Percentiles rank a stretch among this genome's conserved stretches.
phyloP scores from a whole-genome alignment of 140 eudicot species.

The Erigeron philadelphicus region DNA sequence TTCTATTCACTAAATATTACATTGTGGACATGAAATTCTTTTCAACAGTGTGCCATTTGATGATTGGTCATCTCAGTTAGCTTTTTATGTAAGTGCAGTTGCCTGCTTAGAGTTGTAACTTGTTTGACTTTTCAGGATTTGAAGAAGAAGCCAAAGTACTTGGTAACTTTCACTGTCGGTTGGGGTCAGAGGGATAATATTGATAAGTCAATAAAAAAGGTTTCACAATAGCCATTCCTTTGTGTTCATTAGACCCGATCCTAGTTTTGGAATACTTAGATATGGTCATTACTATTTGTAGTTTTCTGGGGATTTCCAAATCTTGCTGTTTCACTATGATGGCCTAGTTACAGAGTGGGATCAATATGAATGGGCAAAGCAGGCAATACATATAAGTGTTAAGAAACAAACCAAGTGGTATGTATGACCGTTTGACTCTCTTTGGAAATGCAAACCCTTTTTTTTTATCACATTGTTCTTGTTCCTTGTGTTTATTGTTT shows the following conservation, averaged over 20 bases:
- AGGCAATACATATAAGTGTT: slow-evolving; percentile 71
- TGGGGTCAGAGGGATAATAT: slow-evolving; percentile 76
- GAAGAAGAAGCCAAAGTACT: slow-evolving; percentile 76
- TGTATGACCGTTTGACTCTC: slow-evolving; percentile 13
- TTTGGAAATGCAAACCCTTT: not conserved
- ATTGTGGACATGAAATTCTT: not conserved
- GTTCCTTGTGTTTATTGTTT: slow-evolving; percentile 1
- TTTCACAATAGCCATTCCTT: slow-evolving; percentile 18
- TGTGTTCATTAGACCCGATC: slow-evolving; percentile 9
- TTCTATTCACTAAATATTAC: not conserved
- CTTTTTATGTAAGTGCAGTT: slow-evolving; percentile 2
- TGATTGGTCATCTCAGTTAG: not conserved
- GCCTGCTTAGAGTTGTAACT: slow-evolving; percentile 11
- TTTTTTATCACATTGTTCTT: not conserved
- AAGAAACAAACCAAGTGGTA: slow-evolving; percentile 91
- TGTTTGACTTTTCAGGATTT: slow-evolving; percentile 63
- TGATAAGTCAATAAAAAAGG: slow-evolving; percentile 78
- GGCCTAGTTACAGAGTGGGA: slow-evolving; percentile 87
- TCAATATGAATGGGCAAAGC: slow-evolving; percentile 86
- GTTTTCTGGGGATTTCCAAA: slow-evolving; percentile 80
- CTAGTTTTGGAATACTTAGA: slow-evolving; percentile 23
- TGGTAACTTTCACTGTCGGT: slow-evolving; percentile 92
- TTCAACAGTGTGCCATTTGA: not conserved
- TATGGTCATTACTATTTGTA: slow-evolving; percentile 21
- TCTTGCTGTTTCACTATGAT: slow-evolving; percentile 88